These are phyloP conservation scores for Beauveria varroae DNA, from an alignment of 2,329 filamentous ascomycete genomes.

Conservation along the genomic window DNA sequence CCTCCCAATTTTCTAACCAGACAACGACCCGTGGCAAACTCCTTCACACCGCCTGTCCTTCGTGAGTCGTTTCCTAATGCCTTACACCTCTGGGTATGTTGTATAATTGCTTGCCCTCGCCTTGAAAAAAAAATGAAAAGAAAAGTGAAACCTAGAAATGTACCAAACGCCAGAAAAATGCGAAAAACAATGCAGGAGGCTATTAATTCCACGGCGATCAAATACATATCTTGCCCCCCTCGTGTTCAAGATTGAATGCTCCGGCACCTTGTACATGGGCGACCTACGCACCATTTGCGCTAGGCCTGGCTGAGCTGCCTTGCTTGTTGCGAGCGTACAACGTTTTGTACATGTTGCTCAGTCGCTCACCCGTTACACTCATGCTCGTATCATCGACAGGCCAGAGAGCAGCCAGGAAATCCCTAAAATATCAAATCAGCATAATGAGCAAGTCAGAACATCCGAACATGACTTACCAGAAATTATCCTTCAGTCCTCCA, in stretches of 20 bases:
- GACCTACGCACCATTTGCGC: slow-evolving; percentile 25
- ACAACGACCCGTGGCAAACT: slow-evolving; percentile 15
- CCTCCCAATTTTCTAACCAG: slow-evolving; percentile 2
- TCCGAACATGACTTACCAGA: slow-evolving; percentile 37
- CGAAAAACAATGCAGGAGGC: slow-evolving; percentile 13
- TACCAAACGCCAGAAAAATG: slow-evolving; percentile 16
- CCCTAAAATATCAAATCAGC: slow-evolving; percentile 23
- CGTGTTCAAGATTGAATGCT: slow-evolving; percentile 2
- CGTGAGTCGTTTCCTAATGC: slow-evolving; percentile 15
- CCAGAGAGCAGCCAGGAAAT: slow-evolving; percentile 38
- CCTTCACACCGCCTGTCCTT: slow-evolving; percentile 13
- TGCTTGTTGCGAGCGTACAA: slow-evolving; percentile 28
- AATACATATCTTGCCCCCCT: slow-evolving; percentile 9
- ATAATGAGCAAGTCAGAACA: neutral
- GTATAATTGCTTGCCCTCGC: slow-evolving; percentile 14
- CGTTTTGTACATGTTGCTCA: slow-evolving; percentile 38
- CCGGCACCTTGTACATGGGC: neutral
- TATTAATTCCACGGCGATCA: slow-evolving; percentile 11
- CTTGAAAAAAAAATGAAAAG: slow-evolving; percentile 13
- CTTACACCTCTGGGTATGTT: slow-evolving; percentile 23
- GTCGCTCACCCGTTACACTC: slow-evolving; percentile 34
- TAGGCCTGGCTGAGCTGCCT: slow-evolving; percentile 21
- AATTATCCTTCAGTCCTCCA: slow-evolving; percentile 38
- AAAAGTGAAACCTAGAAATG: slow-evolving; percentile 18
- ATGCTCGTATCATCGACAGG: slow-evolving; percentile 38